Conservation (phyloP, 805 yeast species). For the Priceomyces carsonii region DNA sequence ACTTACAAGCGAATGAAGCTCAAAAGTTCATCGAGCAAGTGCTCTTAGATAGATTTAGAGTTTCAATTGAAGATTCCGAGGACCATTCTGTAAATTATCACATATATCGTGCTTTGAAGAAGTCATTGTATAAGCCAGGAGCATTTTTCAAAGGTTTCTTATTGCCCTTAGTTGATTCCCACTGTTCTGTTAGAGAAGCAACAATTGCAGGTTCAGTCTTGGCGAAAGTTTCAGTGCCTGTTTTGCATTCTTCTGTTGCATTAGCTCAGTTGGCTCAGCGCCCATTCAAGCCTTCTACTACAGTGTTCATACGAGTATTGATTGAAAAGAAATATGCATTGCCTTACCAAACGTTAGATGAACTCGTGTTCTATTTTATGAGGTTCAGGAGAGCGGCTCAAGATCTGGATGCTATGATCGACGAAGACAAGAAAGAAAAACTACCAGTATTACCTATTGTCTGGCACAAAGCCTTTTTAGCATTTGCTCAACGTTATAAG, state of each 20-base stretch:
- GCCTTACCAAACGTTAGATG: slow-evolving; percentile 95
- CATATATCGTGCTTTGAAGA: slow-evolving; percentile 86
- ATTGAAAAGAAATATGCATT: slow-evolving; percentile 94
- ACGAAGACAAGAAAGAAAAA: slow-evolving; percentile 33
- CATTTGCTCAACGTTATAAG: slow-evolving; percentile 94
- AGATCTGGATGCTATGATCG: slow-evolving; percentile 32
- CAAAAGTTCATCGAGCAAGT: slow-evolving; percentile 76
- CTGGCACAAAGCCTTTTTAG: slow-evolving; percentile 95
- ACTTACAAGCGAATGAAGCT: slow-evolving; percentile 82
- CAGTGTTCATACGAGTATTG: slow-evolving; percentile 85
- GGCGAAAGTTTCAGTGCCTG: slow-evolving; percentile 88
- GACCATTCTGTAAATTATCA: slow-evolving; percentile 87
- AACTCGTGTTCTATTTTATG: slow-evolving; percentile 91
- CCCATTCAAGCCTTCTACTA: slow-evolving; percentile 85
- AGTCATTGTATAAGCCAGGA: slow-evolving; percentile 92
- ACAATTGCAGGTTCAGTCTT: slow-evolving; percentile 91
- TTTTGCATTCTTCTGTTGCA: slow-evolving; percentile 94
- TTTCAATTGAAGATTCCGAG: slow-evolving; percentile 68
- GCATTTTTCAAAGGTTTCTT: slow-evolving; percentile 97
- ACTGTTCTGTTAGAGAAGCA: slow-evolving; percentile 91
- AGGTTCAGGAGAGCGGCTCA: slow-evolving; percentile 71
- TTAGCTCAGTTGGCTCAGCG: slow-evolving; percentile 75
- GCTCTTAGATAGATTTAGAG: slow-evolving; percentile 69
- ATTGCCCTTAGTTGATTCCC: slow-evolving; percentile 86
- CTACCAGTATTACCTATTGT: slow-evolving; percentile 82